Base-by-base conservation (phyloP, 139 green algal genomes). In the Auxenochlorella pyrenoidosa region DNA sequence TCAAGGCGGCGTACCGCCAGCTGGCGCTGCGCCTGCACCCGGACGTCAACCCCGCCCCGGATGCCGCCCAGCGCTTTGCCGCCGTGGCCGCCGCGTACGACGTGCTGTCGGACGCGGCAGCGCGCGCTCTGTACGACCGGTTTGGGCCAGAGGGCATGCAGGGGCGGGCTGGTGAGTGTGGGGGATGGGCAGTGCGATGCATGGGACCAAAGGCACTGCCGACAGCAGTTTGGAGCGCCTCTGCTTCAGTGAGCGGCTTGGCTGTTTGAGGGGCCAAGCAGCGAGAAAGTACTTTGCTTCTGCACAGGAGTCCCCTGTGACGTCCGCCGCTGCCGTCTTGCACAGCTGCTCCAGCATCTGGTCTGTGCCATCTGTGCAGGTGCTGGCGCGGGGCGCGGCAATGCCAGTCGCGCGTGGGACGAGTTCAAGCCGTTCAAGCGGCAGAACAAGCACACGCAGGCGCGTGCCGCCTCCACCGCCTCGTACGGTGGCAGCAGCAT, bases 21-120 rank as follows among this genome's bases (percentile, higher is more conserved):
- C 90, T 96, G 59, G 96, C 95, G 30, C 91, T 99, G 59, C 87
- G 91, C 51, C 84, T 97, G 43, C 97, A 99, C 66, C 97, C 97
- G 0, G 97, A 99, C 34, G 92, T 94, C 15, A 93, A 76, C 71
- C 22, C 75, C 36, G 86, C 84, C 0, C 40, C 77, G 36, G 89
- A 93, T 43, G 91, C 92, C 6, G 54, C 38, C 8, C 47, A 89
- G 63, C 77, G 71, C 5, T 94, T 94, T 81, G 54, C 71, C 2
- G 79, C 84, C 34, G 79, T 94, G 68, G 91, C 89, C 8, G 40
- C 87, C 40, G 92, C 92, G 13, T 86, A 89, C 89, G 92, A 94
- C 59, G 79, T 88, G 43, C 85, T 94, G 30, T 94, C 89, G 1
- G 88, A 94, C 79, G 44, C 65, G 12, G 79, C 34, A 1, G 75